Evolutionary conservation across 352 stramenopile species (phyloP), one percentile per base, ranked within the genome.

Genomic region (Peronosclerospora sorghi): DNA sequence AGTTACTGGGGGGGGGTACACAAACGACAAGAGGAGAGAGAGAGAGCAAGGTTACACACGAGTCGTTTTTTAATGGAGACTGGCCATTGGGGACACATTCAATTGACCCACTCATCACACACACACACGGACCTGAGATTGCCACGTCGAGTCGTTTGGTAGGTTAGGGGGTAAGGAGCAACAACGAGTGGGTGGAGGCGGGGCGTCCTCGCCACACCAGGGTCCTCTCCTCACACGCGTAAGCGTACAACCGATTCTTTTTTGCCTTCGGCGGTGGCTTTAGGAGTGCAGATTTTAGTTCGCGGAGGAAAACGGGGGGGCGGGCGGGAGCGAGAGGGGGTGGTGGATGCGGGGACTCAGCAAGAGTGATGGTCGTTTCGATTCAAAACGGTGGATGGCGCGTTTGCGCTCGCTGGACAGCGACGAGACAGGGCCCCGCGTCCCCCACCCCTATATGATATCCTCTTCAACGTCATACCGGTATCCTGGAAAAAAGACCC

Each of bases 211-310:
- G 30, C 30, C 30, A 17, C 30, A 34, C 28, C 10, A 34, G 28
- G 28, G n/a, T n/a, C n/a, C n/a, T 34, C 13, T 13, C 4, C 9
- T 17, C 9, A 18, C 2, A 26, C 7, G 40, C 2, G n/a, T n/a
- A n/a, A n/a, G 19, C 30, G 38, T 20, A 10, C 26, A 24, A 8
- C 53, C 54, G 43, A 51, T 40, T 58, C 30, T n/a, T 35, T 34
- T n/a, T n/a, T 38, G 36, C 21, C 43, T 41, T 52, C 19, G 26
- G 34, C 23, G 45, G 56, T 61, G 56, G 51, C 56, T 65, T 65
- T 54, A 48, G 35, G 51, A 62, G 43, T 66, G 52, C 32, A 40
- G 57, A 52, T 28, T n/a, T 32, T 26, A 26, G 21, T 26, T 37
- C 32, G 56, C 21, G 32, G 38, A 48, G 35, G 40, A 56, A 51